Conservation (phyloP, 1,284 basidiomycete genomes). For the Phlebopus sp. region DNA sequence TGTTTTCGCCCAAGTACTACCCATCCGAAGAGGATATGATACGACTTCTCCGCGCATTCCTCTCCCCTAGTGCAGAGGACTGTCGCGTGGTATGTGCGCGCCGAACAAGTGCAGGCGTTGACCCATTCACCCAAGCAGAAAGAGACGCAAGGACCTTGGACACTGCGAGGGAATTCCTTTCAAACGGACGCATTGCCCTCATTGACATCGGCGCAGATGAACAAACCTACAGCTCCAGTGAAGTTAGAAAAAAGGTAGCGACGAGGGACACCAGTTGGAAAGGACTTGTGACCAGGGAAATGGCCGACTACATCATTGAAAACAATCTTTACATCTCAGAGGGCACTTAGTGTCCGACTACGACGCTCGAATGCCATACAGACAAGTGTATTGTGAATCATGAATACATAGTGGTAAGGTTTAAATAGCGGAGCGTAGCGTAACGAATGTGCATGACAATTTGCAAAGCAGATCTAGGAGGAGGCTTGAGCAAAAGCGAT, state of each 20-base stretch:
- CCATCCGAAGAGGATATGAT: conserved; percentile 52
- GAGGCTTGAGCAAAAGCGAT: conserved; percentile 79
- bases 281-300: conserved; percentile 39
- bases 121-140: conserved; percentile 27
- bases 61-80: conserved; percentile 57
- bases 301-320: conserved; percentile 49
- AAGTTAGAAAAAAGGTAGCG: conserved; percentile 55
- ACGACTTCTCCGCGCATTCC: conserved; percentile 55
- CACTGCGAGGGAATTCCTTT: conserved; percentile 49
- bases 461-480: conserved; percentile 12
- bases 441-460: conserved; percentile 2
- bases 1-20: conserved; percentile 84
- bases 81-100: conserved; percentile 73
- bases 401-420: conserved; percentile 13
- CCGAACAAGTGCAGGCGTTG: conserved; percentile 35
- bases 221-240: conserved; percentile 69
- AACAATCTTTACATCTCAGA: conserved; percentile 47
- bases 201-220: conserved; percentile 59
- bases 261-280: conserved; percentile 36
- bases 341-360: background rate
- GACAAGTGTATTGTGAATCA: background rate
- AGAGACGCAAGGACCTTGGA: conserved; percentile 33
- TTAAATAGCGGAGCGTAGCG: conserved; percentile 1
- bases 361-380: background rate
- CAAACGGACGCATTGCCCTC: conserved; percentile 50